These are phyloP conservation scores for Fusarium haematococcum DNA, from an alignment of 2,329 filamentous ascomycete species.

Conservation along the genomic window DNA sequence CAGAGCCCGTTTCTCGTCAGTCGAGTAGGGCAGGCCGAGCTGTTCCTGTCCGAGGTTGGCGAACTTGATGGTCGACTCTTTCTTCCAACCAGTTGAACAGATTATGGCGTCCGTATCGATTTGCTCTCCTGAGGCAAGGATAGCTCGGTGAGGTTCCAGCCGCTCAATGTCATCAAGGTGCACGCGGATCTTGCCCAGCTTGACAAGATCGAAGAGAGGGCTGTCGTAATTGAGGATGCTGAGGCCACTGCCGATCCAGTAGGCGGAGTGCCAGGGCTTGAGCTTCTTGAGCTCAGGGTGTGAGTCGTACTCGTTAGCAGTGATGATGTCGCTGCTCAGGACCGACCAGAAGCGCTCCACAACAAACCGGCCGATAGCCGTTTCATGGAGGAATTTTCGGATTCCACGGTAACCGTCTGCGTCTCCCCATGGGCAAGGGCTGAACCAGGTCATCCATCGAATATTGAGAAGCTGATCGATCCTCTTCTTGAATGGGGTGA, in stretches of 20 bases:
- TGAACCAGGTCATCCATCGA: slow-evolving; percentile 73
- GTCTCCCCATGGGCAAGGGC: slow-evolving; percentile 72
- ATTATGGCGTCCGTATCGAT: slow-evolving; percentile 61
- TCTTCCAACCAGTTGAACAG: slow-evolving; percentile 66
- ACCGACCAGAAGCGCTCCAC: slow-evolving; percentile 63
- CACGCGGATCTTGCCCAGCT: slow-evolving; percentile 59
- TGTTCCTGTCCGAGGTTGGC: slow-evolving; percentile 4
- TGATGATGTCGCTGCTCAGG: slow-evolving; percentile 59
- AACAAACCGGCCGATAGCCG: slow-evolving; percentile 59
- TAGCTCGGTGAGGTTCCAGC: slow-evolving; percentile 53
- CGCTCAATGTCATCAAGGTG: slow-evolving; percentile 60
- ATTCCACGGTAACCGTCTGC: slow-evolving; percentile 64
- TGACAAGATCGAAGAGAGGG: slow-evolving; percentile 63
- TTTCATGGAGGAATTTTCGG: slow-evolving; percentile 63
- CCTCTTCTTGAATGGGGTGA: slow-evolving; percentile 70
- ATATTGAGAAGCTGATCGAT: slow-evolving; percentile 66
- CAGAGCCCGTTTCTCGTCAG: background rate
- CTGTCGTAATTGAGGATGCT: slow-evolving; percentile 66
- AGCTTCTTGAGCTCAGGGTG: slow-evolving; percentile 55
- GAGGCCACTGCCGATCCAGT: slow-evolving; percentile 63
- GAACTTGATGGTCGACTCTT: slow-evolving; percentile 58
- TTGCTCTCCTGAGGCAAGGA: slow-evolving; percentile 55
- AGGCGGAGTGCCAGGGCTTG: slow-evolving; percentile 54
- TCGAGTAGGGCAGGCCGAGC: background rate
- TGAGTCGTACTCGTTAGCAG: slow-evolving; percentile 58